A percentile compares a stretch with the other conserved stretches of the same genome.
phyloP scores from a whole-genome alignment of 2,329 filamentous ascomycete genomes.

The Neocatenulostroma microsporum region DNA sequence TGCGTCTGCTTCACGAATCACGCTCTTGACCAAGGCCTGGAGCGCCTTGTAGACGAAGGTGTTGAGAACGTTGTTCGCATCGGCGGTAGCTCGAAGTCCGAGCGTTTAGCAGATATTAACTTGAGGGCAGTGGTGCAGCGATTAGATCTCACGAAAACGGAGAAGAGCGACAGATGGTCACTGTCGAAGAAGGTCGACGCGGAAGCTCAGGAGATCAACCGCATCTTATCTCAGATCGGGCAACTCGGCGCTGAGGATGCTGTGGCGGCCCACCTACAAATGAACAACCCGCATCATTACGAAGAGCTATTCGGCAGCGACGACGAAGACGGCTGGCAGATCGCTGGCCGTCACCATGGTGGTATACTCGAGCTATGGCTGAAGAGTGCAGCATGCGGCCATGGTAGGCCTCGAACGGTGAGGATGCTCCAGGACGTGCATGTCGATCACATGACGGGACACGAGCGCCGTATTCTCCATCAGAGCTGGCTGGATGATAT shows the following conservation, averaged over 20 bases:
- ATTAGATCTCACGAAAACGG: slow-evolving; percentile 33
- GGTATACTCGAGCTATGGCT: slow-evolving; percentile 10
- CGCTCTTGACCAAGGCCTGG: slow-evolving; percentile 50
- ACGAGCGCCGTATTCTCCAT: slow-evolving; percentile 9
- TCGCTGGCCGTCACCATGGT: neutral
- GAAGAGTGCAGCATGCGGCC: neutral
- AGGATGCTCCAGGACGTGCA: slow-evolving; percentile 5
- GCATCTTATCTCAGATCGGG: slow-evolving; percentile 9
- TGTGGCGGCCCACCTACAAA: slow-evolving; percentile 11
- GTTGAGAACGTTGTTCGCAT: slow-evolving; percentile 52
- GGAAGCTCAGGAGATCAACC: slow-evolving; percentile 14
- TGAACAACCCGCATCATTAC: slow-evolving; percentile 14
- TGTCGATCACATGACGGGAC: slow-evolving; percentile 1
- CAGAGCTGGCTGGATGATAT: slow-evolving; percentile 11
- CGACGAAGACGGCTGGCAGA: slow-evolving; percentile 21
- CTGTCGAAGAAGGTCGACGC: slow-evolving; percentile 14
- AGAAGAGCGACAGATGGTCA: slow-evolving; percentile 30
- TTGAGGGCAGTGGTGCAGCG: slow-evolving; percentile 35
- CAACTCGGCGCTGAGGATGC: slow-evolving; percentile 4
- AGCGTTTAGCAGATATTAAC: slow-evolving; percentile 43
- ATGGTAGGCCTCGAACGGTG: neutral
- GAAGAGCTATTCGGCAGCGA: slow-evolving; percentile 16
- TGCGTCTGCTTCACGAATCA: slow-evolving; percentile 46
- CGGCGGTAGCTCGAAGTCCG: slow-evolving; percentile 51
- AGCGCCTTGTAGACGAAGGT: slow-evolving; percentile 47